Percentiles rank a stretch among this genome's conserved stretches.
Evolutionary conservation across 129 eudicot genomes (phyloP).

Genomic region (Heracleum sosnowskyi): DNA sequence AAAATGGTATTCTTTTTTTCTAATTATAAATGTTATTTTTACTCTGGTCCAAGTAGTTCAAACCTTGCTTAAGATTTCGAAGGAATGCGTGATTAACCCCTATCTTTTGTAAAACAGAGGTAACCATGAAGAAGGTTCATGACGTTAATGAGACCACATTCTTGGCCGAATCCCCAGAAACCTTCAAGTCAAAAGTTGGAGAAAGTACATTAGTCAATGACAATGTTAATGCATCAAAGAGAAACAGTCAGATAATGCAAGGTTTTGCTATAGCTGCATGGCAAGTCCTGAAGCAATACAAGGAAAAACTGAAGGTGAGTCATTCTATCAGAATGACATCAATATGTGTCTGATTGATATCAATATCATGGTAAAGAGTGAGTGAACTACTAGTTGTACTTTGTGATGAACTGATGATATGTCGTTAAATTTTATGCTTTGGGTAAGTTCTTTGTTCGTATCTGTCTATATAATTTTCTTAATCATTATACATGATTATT

Average conservation of each 20-base stretch:
- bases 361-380: not conserved
- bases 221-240: too few species aligned
- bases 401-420: not conserved
- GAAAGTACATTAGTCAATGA: too few species aligned
- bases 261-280: too few species aligned
- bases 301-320: constrained; percentile 52
- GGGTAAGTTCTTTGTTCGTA: not conserved
- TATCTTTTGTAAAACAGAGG: constrained; percentile 24
- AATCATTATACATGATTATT: too few species aligned
- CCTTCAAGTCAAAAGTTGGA: too few species aligned
- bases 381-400: not conserved
- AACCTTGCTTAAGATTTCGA: too few species aligned
- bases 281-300: too few species aligned
- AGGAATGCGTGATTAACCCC: too few species aligned
- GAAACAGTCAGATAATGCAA: too few species aligned
- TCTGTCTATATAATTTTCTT: constrained; percentile 11
- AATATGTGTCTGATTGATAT: too few species aligned
- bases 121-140: constrained; percentile 15
- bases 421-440: not conserved
- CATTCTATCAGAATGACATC: not conserved
- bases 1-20: not conserved
- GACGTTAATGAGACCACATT: constrained; percentile 52
- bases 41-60: not conserved
- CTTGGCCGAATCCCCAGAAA: too few species aligned
- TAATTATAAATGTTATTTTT: not conserved